phyloP scores from a whole-genome alignment of 169 alveolate genomes.

The Plasmodium billcollinsi region DNA sequence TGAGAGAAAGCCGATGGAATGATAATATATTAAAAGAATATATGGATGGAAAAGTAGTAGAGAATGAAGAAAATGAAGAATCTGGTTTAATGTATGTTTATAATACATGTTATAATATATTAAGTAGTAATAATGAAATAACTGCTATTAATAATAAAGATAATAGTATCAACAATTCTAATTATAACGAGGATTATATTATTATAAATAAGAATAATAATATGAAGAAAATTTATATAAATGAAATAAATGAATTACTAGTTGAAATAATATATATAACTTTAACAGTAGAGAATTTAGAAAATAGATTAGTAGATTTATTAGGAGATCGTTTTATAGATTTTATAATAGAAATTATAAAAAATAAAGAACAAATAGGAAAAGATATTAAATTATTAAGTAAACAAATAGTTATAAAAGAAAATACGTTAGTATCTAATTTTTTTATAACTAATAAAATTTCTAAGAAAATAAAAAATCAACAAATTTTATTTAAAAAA shows the following conservation, averaged over 20 bases:
- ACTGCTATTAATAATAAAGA: neutral
- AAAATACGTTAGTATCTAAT: constrained; percentile 38
- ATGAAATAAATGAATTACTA: constrained; percentile 46
- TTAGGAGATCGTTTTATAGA: constrained; percentile 44
- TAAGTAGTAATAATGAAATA: neutral
- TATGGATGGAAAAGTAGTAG: too few species aligned
- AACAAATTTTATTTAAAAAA: constrained; percentile 18
- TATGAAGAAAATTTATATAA: constrained; percentile 29
- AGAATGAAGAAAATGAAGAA: constrained; percentile 26
- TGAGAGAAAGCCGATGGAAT: neutral
- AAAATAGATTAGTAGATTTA: constrained; percentile 31
- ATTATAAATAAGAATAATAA: constrained; percentile 22
- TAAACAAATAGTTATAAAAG: constrained; percentile 51
- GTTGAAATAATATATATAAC: constrained; percentile 42
- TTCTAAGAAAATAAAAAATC: constrained; percentile 28
- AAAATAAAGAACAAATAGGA: constrained; percentile 48
- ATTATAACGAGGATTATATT: constrained; percentile 8
- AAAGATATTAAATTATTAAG: constrained; percentile 54
- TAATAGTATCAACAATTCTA: neutral
- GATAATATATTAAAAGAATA: neutral
- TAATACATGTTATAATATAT: constrained; percentile 25
- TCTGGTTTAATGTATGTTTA: constrained; percentile 45
- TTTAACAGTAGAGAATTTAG: constrained; percentile 21
- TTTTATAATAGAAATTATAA: constrained; percentile 50
- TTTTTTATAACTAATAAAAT: constrained; percentile 54